A percentile compares a stretch with the other conserved stretches of the same genome.
phyloP scores from a whole-genome alignment of 164 flowering plant species.

The Euptelea pleiosperma region DNA sequence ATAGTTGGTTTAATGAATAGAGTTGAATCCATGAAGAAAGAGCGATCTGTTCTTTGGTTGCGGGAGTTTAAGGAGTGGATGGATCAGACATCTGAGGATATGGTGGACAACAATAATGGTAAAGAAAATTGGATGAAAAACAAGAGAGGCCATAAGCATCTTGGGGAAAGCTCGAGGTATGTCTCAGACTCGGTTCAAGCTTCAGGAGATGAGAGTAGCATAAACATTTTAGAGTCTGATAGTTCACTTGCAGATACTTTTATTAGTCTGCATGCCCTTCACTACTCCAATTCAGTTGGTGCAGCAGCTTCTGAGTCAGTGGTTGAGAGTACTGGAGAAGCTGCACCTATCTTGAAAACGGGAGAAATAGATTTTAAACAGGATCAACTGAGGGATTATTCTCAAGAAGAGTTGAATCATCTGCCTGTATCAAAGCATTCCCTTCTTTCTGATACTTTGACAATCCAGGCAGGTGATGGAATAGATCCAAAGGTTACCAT shows the following conservation, averaged over 20 bases:
- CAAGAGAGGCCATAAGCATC: slow-evolving; percentile 23
- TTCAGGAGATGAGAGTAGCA: slow-evolving; percentile 56
- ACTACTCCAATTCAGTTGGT: slow-evolving; percentile 21
- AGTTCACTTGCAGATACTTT: slow-evolving; percentile 38
- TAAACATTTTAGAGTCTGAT: slow-evolving; percentile 43
- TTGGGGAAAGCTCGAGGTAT: slow-evolving; percentile 50
- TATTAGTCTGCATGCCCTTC: slow-evolving; percentile 25
- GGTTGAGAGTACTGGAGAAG: slow-evolving; percentile 21
- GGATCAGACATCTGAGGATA: slow-evolving; percentile 47
- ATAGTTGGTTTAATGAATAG: slow-evolving; percentile 58
- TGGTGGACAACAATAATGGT: slow-evolving; percentile 23
- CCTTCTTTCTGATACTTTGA: slow-evolving; percentile 14
- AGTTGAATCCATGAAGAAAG: slow-evolving; percentile 82
- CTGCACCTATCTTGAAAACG: slow-evolving; percentile 8
- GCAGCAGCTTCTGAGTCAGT: slow-evolving; percentile 24
- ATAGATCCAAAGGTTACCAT: slow-evolving; percentile 19
- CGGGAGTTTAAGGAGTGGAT: slow-evolving; percentile 82
- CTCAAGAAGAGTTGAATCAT: slow-evolving; percentile 21
- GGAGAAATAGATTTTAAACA: slow-evolving; percentile 19
- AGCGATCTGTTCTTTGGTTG: slow-evolving; percentile 72
- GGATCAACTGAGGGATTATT: slow-evolving; percentile 23
- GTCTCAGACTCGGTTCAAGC: slow-evolving; percentile 38
- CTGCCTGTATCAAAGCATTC: slow-evolving; percentile 17
- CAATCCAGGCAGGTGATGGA: slow-evolving; percentile 12
- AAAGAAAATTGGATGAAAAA: slow-evolving; percentile 27